Evolutionary conservation across 2,329 filamentous ascomycete species (phyloP), one percentile per base, ranked within the genome.

Genomic region (Aureobasidium sp.): DNA sequence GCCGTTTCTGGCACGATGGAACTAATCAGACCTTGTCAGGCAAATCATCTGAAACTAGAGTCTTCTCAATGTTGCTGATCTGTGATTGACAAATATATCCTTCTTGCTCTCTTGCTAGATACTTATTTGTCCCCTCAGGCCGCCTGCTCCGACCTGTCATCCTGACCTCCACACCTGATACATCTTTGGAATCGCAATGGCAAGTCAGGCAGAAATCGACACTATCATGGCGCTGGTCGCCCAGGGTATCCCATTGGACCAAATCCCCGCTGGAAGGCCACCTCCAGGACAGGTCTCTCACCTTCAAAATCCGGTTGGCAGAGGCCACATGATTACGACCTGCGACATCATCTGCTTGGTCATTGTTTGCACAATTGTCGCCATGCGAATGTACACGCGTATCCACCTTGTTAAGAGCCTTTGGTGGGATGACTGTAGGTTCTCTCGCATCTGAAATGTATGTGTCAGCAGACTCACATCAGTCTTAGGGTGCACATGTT

Each of bases 351-450:
- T 56, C 19, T 61, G 59, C n/a, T 22, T 53, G 11, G n/a, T 56
- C 4, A 31, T 56, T 6, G 48, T 53, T 2, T 29, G n/a, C 37
- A 31, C 11, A 15, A 14, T 61, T 14, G 59, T 61, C 6, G 48
- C 37, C 11, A 24, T 44, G 24, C 40, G 60, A n/a, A 33, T 62
- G 5, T 62, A 50, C 12, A 62, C 60, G 14, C 60, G 60, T 5
- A 27, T 45, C 5, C 33, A 14, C 14, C 42, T 62, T 15, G 31
- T 62, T 11, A 62, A 50, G 31, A 44, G 5, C 17, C 24, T 62
- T 11, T 54, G 60, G 24, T 62, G 42, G 31, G 60, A 62, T 44
- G 60, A 62, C 27, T 62, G 60, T 62, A n/a, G 48, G 60, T 62
- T 6, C 19, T 11, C 14, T 29, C 24, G 5, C 22, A 15, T 14